A percentile compares a stretch with the other conserved stretches of the same genome.
These are phyloP conservation scores for Massariosphaeria phaeospora DNA, from an alignment of 495 filamentous ascomycete species.

Conservation along the genomic window DNA sequence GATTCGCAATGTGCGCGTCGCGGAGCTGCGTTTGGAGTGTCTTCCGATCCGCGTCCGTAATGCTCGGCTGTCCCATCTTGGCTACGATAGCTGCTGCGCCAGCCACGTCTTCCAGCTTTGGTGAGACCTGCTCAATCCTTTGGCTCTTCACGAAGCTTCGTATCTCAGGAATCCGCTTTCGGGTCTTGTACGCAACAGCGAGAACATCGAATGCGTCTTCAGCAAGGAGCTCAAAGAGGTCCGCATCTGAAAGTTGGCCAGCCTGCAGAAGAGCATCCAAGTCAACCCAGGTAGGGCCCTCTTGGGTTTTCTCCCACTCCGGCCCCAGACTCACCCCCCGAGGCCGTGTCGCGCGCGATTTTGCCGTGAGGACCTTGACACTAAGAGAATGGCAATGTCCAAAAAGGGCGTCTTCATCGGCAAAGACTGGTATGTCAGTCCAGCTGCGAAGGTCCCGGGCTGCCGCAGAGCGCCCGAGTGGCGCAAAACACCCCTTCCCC, in stretches of 20 bases:
- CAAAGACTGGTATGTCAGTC: constrained; percentile 33
- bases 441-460: constrained; percentile 30
- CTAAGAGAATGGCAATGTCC: constrained; percentile 11
- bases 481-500: constrained; percentile 40
- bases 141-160: constrained; percentile 13
- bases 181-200: constrained; percentile 18
- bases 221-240: constrained; percentile 5
- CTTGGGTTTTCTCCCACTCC: constrained; percentile 18
- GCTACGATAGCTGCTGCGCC: constrained; percentile 25
- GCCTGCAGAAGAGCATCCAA: constrained; percentile 11
- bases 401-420: constrained; percentile 27
- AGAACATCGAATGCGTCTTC: constrained; percentile 26
- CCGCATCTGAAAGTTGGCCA: constrained; percentile 5
- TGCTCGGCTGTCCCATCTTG: not conserved
- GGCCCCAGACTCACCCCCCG: constrained; percentile 14
- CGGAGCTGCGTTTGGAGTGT: constrained; percentile 12
- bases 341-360: constrained; percentile 3
- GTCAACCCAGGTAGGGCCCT: constrained; percentile 10
- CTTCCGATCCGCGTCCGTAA: not conserved
- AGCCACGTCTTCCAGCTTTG: constrained; percentile 24
- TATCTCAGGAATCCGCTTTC: constrained; percentile 17
- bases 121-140: constrained; percentile 14
- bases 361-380: constrained; percentile 2
- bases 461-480: constrained; percentile 23
- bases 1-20: constrained; percentile 18